These are phyloP conservation scores for Ramularia collo-cygni DNA, from an alignment of 2,329 filamentous ascomycete species.

Conservation along the genomic window DNA sequence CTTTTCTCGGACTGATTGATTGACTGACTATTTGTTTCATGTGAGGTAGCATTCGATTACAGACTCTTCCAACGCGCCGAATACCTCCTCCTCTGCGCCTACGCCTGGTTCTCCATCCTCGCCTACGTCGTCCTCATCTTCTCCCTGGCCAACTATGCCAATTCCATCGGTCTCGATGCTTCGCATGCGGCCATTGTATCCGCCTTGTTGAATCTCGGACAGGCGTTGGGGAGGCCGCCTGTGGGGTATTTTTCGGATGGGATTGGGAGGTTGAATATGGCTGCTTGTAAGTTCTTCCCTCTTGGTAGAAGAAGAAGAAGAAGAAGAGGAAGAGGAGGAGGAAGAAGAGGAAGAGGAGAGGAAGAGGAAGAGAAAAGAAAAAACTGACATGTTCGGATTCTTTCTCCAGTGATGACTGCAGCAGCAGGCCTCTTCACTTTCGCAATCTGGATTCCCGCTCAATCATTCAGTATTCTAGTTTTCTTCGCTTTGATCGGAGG, in stretches of 20 bases:
- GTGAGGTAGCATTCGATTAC: conserved; percentile 53
- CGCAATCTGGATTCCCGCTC: conserved; percentile 66
- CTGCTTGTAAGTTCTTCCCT: conserved; percentile 25
- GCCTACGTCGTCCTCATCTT: conserved; percentile 73
- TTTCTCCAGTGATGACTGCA: conserved; percentile 49
- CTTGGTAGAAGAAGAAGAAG: no score
- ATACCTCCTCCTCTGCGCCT: conserved; percentile 59
- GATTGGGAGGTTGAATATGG: conserved; percentile 64
- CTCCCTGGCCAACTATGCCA: conserved; percentile 66
- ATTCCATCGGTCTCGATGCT: conserved; percentile 58
- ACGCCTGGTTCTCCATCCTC: conserved; percentile 65
- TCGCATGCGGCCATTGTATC: conserved; percentile 63
- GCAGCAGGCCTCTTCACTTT: conserved; percentile 42
- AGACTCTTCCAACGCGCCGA: conserved; percentile 54
- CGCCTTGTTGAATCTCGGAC: conserved; percentile 64
- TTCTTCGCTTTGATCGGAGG: conserved; percentile 61
- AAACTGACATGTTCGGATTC: conserved; percentile 1
- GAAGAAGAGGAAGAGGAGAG: no score
- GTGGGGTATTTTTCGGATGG: conserved; percentile 59
- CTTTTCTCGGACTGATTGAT: no score
- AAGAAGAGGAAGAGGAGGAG: no score
- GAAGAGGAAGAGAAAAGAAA: no score
- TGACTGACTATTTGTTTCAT: no score
- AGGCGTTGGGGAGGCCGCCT: conserved; percentile 61
- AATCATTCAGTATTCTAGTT: conserved; percentile 60